phyloP scores from a whole-genome alignment of 2,329 filamentous ascomycete species.

The Aspergillus clavatus region DNA sequence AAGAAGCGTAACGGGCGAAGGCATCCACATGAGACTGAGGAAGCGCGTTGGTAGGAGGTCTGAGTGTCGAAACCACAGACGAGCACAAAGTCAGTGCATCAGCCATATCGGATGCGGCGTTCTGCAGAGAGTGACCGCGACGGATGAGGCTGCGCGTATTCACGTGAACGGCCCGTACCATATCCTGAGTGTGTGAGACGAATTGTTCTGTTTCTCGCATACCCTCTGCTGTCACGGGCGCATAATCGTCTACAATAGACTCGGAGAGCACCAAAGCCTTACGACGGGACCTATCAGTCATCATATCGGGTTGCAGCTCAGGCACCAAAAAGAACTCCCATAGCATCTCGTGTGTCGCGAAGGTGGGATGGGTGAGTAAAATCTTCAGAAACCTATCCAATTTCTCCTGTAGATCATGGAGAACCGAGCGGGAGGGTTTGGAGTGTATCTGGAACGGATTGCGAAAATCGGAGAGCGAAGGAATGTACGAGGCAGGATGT shows the following conservation, averaged over 20 bases:
- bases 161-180: conserved; percentile 77
- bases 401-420: conserved; percentile 81
- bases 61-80: conserved; percentile 48
- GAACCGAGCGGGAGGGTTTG: conserved; percentile 77
- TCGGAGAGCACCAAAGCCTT: conserved; percentile 82
- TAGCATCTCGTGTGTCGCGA: conserved; percentile 91
- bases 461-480: conserved; percentile 68
- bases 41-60: conserved; percentile 55
- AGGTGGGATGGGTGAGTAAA: conserved; percentile 82
- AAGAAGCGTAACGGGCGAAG: conserved; percentile 64
- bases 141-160: conserved; percentile 78
- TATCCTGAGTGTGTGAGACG: conserved; percentile 83
- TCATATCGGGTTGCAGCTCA: conserved; percentile 83
- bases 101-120: conserved; percentile 51
- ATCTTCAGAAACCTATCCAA: conserved; percentile 86
- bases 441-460: conserved; percentile 92
- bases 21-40: conserved; percentile 64
- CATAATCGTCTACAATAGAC: conserved; percentile 81
- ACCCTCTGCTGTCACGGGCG: conserved; percentile 66
- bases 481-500: conserved; percentile 93
- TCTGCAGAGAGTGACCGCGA: conserved; percentile 67
- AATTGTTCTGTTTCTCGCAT: conserved; percentile 89
- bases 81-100: conserved; percentile 41
- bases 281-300: conserved; percentile 78
- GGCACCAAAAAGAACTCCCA: conserved; percentile 99